phyloP scores from a whole-genome alignment of 768 basidiomycete genomes.

The Leucocoprinus sp. region DNA sequence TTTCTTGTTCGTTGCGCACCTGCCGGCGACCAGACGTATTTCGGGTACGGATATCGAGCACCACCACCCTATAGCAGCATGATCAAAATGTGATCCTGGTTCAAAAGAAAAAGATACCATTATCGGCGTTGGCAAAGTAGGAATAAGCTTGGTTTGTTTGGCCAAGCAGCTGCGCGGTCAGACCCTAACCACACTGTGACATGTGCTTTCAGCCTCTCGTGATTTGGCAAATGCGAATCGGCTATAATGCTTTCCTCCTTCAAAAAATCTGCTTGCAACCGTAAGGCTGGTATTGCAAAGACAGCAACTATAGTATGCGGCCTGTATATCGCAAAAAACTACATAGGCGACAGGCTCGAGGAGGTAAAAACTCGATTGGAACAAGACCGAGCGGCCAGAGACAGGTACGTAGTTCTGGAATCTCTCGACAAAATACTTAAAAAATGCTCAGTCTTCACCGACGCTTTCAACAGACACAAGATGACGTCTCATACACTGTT shows the following conservation, averaged over 20 bases:
- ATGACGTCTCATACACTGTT: conserved; percentile 69
- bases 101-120: conserved; percentile 14
- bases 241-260: conserved; percentile 6
- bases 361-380: conserved; percentile 59
- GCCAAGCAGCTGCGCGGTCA: background rate
- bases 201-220: background rate
- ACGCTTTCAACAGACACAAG: conserved; percentile 69
- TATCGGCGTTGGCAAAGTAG: background rate
- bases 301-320: conserved; percentile 47
- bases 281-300: conserved; percentile 38
- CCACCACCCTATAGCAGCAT: conserved; percentile 57
- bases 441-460: conserved; percentile 50
- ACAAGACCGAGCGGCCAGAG: conserved; percentile 52
- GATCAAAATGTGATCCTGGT: too few species aligned
- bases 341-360: conserved; percentile 52
- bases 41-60: conserved; percentile 85
- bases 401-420: conserved; percentile 46
- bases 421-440: background rate
- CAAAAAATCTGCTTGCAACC: conserved; percentile 37
- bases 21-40: conserved; percentile 91
- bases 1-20: conserved; percentile 33
- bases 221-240: conserved; percentile 7
- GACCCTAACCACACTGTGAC: conserved; percentile 7
- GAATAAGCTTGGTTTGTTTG: conserved; percentile 3
- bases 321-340: conserved; percentile 53